phyloP scores from a whole-genome alignment of 768 basidiomycete genomes.

The Mycena capillaripes region DNA sequence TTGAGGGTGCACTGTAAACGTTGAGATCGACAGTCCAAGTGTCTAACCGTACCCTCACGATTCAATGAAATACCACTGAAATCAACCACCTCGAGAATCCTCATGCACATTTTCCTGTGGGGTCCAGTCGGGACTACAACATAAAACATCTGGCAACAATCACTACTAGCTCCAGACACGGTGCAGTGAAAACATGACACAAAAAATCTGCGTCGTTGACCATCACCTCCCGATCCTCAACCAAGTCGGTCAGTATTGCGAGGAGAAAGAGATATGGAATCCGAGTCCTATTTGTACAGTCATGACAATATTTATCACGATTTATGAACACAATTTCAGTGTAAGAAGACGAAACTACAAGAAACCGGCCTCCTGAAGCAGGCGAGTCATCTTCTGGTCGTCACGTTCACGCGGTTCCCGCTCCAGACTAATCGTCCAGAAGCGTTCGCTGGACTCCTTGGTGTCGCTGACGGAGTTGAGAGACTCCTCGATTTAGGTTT shows the following conservation, averaged over 20 bases:
- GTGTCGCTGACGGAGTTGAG: conserved; percentile 80
- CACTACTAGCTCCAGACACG: too few relatives aligned
- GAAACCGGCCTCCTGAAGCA: conserved; percentile 91
- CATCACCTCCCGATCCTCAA: too few relatives aligned
- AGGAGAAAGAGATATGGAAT: conserved; percentile 27
- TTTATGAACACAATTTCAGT: neutral
- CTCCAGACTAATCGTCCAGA: conserved; percentile 89
- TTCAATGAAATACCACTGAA: too few relatives aligned
- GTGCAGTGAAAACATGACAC: too few relatives aligned
- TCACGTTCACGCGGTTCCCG: conserved; percentile 95
- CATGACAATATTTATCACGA: conserved; percentile 22
- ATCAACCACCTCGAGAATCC: too few relatives aligned
- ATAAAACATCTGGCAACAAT: too few relatives aligned
- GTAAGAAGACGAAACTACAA: conserved; percentile 56
- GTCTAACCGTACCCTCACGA: too few relatives aligned
- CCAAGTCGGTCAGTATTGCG: neutral
- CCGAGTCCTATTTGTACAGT: conserved; percentile 27
- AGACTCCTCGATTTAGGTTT: conserved; percentile 83
- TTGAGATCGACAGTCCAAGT: too few relatives aligned
- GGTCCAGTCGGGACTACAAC: too few relatives aligned
- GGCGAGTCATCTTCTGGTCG: conserved; percentile 95
- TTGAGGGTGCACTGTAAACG: too few relatives aligned
- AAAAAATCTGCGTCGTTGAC: too few relatives aligned
- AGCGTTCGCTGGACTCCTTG: conserved; percentile 79
- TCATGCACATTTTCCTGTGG: too few relatives aligned